Evolutionary conservation across 805 yeast species (phyloP), one percentile per base, ranked within the genome.

Genomic region (Candida stauntonica): DNA sequence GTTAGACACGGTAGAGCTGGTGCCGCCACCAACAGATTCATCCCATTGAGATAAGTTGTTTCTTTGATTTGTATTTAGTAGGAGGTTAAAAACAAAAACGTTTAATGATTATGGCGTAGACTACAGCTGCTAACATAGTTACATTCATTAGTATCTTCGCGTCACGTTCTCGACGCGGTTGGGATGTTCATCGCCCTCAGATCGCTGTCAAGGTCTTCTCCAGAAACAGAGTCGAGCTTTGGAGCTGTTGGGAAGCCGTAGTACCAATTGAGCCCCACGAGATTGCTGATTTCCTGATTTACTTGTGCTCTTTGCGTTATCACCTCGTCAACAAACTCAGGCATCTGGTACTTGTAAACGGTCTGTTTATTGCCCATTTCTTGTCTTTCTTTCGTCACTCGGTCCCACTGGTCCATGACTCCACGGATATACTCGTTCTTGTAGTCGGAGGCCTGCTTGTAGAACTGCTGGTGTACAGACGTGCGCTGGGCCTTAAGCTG

Each of bases 1-100:
- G 97, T 91, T 70, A 87, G 95, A 81, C 99, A 94, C 81, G 97
- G 97, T 83, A 83, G 93, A 79, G 89, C 94, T 63, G 95, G 75
- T 66, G 76, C 84, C 73, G 73, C 84, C 72, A 65, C 73, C 71
- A 71, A 55, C 58, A 72, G 85, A 72, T 82, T 82, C 81, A 79
- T 80, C 66, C 88, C 89, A 70, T 70, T 73, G 64, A 72, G 62
- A 69, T 73, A 73, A 64, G 52, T 35, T 38, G 38, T 44, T 30
- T 37, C 37, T 44, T 44, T 40, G 49, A 36, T 42, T 43, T 50
- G 48, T 48, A 42, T 53, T 46, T 44, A 44, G 43, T 47, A 40
- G 39, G 39, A 36, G 36, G 37, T 32, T 36, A 26, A 36, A 41
- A 43, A 38, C 31, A 33, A 41, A 40, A 43, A 46, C 40, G 41